phyloP scores from a whole-genome alignment of 495 filamentous ascomycete species.

The Patellaria atrata region DNA sequence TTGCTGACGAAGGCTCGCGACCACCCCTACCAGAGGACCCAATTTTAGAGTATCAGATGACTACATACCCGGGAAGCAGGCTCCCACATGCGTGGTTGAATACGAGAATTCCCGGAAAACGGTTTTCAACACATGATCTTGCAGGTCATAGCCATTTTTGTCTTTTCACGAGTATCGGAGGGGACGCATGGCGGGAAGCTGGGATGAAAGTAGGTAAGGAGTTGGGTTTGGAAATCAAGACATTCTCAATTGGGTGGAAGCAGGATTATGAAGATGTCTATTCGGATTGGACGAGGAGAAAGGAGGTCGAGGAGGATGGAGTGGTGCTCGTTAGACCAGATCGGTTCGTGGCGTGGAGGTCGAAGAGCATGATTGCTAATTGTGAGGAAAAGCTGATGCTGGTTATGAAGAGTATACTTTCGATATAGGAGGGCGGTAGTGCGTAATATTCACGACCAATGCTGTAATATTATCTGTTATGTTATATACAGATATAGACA shows the following conservation, averaged over 20 bases:
- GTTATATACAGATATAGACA: too few relatives aligned
- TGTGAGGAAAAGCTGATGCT: not conserved
- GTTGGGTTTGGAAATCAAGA: slow-evolving; percentile 29
- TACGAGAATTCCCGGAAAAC: slow-evolving; percentile 25
- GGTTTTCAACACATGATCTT: slow-evolving; percentile 38
- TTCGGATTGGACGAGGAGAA: slow-evolving; percentile 33
- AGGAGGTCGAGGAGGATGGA: slow-evolving; percentile 38
- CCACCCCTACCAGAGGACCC: slow-evolving; percentile 9
- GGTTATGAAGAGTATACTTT: slow-evolving; percentile 2
- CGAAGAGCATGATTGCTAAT: not conserved
- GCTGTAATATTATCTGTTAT: too few relatives aligned
- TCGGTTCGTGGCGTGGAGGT: slow-evolving; percentile 8
- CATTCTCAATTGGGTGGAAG: slow-evolving; percentile 33
- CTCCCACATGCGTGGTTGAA: slow-evolving; percentile 43
- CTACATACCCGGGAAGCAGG: slow-evolving; percentile 37
- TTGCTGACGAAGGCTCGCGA: slow-evolving; percentile 16
- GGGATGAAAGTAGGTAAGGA: slow-evolving; percentile 20
- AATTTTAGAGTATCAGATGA: slow-evolving; percentile 27
- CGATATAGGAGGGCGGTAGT: too few relatives aligned
- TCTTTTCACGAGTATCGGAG: slow-evolving; percentile 36
- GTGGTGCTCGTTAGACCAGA: slow-evolving; percentile 31
- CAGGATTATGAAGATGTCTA: slow-evolving; percentile 41
- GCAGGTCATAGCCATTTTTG: slow-evolving; percentile 36
- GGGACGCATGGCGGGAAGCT: slow-evolving; percentile 36
- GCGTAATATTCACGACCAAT: too few relatives aligned